Evolutionary conservation across 441 rosid genomes (phyloP).

Genomic region (Jatropha podagrica): DNA sequence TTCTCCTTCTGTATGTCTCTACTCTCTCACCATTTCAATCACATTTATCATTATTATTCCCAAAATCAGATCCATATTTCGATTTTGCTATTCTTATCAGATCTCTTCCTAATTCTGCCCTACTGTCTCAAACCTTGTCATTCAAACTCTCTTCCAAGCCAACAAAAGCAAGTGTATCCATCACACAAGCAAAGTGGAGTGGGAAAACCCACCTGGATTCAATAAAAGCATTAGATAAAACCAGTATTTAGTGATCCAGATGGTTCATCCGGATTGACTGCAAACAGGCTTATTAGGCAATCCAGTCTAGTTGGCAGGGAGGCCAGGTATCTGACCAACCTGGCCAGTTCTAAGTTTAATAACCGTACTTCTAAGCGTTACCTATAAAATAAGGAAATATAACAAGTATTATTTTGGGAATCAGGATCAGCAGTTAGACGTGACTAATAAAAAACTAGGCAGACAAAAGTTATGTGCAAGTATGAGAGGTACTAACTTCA

Average conservation of each 20-base stretch:
- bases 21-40: too few species aligned
- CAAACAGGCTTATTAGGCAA: background rate
- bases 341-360: background rate
- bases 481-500: background rate
- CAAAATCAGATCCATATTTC: too few species aligned
- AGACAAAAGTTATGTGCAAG: background rate
- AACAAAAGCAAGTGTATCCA: too few species aligned
- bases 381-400: background rate
- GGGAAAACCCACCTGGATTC: too few species aligned
- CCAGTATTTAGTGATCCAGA: background rate
- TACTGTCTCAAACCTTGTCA: too few species aligned
- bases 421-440: background rate
- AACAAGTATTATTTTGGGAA: background rate
- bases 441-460: background rate
- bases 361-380: background rate
- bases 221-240: background rate
- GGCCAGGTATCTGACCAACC: background rate
- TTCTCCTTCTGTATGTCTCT: too few species aligned
- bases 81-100: too few species aligned
- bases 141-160: too few species aligned
- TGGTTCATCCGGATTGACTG: background rate
- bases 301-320: background rate
- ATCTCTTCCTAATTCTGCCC: too few species aligned
- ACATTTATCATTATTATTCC: too few species aligned
- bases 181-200: too few species aligned